Conservation (phyloP, 2,329 filamentous ascomycete genomes). For the Pseudogymnoascus pannorum region DNA sequence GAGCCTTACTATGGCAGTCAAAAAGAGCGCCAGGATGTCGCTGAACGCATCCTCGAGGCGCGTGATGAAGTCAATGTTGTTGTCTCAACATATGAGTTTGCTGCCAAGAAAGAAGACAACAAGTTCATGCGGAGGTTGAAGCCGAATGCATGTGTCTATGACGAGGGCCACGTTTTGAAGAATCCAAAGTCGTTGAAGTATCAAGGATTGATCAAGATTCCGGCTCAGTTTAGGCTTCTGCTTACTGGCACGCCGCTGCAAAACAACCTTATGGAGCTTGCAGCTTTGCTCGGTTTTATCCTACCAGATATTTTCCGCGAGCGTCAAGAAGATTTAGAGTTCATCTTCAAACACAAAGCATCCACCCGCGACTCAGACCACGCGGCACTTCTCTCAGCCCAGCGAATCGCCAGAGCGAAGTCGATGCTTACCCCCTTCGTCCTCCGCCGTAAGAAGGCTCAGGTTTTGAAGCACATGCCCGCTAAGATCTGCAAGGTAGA, state of each 20-base stretch:
- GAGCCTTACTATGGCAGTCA: conserved; percentile 64
- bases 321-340: conserved; percentile 70
- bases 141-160: conserved; percentile 61
- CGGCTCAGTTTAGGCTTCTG: conserved; percentile 74
- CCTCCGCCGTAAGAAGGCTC: conserved; percentile 83
- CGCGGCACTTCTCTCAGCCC: conserved; percentile 75
- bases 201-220: conserved; percentile 68
- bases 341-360: conserved; percentile 87
- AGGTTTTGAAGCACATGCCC: conserved; percentile 80
- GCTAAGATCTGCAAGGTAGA: conserved; percentile 71
- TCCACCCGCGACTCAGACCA: conserved; percentile 73
- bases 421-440: conserved; percentile 95
- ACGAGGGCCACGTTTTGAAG: conserved; percentile 91
- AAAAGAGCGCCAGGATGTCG: conserved; percentile 59
- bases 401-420: conserved; percentile 78
- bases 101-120: conserved; percentile 49
- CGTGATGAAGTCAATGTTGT: conserved; percentile 63
- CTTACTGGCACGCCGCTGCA: conserved; percentile 87
- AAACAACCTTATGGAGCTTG: conserved; percentile 89
- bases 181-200: conserved; percentile 80
- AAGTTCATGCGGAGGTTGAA: conserved; percentile 53
- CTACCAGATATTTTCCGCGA: conserved; percentile 76
- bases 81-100: conserved; percentile 65
- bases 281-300: conserved; percentile 87
- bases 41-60: conserved; percentile 55